A percentile compares a stretch with the other conserved stretches of the same genome.
These are phyloP conservation scores for Wickerhamomyces sp. DNA, from an alignment of 1,139 yeast genomes.

Conservation along the genomic window DNA sequence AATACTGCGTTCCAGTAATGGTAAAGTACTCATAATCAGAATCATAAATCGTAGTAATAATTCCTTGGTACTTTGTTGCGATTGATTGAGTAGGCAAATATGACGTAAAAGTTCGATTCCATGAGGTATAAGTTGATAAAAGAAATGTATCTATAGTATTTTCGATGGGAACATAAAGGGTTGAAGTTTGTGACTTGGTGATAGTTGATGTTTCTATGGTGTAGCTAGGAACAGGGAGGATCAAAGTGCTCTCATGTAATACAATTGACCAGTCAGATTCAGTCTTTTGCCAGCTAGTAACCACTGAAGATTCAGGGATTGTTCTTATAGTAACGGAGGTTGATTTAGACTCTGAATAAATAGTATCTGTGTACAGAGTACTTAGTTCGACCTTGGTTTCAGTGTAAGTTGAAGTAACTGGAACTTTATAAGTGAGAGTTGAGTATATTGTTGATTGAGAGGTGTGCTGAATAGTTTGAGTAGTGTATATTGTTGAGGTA, in stretches of 20 bases:
- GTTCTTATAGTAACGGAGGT: conserved; percentile 9
- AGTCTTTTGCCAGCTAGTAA: neutral
- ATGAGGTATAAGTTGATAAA: conserved; percentile 2
- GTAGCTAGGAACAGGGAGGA: conserved; percentile 13
- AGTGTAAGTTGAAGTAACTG: conserved; percentile 6
- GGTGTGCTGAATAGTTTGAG: conserved; percentile 2
- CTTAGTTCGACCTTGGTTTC: conserved; percentile 5
- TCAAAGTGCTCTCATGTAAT: conserved; percentile 6
- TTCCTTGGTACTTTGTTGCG: conserved; percentile 2
- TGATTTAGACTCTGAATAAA: conserved; percentile 8
- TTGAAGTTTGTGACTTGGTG: neutral
- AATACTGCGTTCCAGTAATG: conserved; percentile 10
- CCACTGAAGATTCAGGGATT: conserved; percentile 9
- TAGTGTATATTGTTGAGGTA: conserved; percentile 10
- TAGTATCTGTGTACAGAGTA: conserved; percentile 3
- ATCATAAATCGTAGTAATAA: conserved; percentile 1
- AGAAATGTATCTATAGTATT: conserved; percentile 3
- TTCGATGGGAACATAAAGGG: conserved; percentile 5
- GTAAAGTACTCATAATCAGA: conserved; percentile 7
- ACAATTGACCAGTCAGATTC: conserved; percentile 7
- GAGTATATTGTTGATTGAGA: conserved; percentile 8
- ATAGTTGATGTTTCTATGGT: conserved; percentile 4
- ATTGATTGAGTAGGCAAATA: conserved; percentile 4
- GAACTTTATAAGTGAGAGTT: conserved; percentile 3
- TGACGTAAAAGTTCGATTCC: conserved; percentile 13